phyloP scores from a whole-genome alignment of 164 flowering plant species.

The Tetracentron sinense region DNA sequence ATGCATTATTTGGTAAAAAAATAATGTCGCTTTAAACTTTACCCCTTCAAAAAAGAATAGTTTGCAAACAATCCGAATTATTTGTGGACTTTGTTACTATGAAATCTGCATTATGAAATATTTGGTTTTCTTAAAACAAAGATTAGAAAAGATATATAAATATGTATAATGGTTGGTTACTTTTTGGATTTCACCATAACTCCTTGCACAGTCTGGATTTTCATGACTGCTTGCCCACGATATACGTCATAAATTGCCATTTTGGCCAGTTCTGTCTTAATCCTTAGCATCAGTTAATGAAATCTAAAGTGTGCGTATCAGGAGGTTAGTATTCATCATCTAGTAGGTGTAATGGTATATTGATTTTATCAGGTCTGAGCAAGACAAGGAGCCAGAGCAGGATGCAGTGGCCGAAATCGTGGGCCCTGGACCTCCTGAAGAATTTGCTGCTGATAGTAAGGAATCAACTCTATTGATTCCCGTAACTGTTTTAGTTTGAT shows the following conservation, averaged over 20 bases:
- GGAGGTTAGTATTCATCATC: not conserved
- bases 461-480: conserved; percentile 3
- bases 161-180: too few species aligned
- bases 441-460: conserved; percentile 64
- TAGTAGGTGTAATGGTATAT: not conserved
- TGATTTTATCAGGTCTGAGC: conserved; percentile 67
- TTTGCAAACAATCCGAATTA: too few species aligned
- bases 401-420: conserved; percentile 61
- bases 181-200: too few species aligned
- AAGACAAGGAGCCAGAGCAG: conserved; percentile 94
- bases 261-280: not conserved
- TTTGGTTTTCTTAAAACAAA: too few species aligned
- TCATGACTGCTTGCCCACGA: too few species aligned
- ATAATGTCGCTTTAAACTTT: too few species aligned
- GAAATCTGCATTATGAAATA: too few species aligned
- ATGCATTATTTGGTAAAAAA: too few species aligned
- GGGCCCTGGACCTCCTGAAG: conserved; percentile 68
- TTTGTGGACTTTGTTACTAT: too few species aligned
- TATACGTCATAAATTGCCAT: not conserved
- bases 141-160: too few species aligned
- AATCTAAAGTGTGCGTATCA: not conserved
- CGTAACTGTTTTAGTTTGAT: conserved; percentile 1
- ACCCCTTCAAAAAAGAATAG: too few species aligned
- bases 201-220: too few species aligned
- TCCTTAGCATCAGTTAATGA: not conserved